Evolutionary conservation across 2,329 filamentous ascomycete genomes (phyloP).

Genomic region (Penicillium digitatum): DNA sequence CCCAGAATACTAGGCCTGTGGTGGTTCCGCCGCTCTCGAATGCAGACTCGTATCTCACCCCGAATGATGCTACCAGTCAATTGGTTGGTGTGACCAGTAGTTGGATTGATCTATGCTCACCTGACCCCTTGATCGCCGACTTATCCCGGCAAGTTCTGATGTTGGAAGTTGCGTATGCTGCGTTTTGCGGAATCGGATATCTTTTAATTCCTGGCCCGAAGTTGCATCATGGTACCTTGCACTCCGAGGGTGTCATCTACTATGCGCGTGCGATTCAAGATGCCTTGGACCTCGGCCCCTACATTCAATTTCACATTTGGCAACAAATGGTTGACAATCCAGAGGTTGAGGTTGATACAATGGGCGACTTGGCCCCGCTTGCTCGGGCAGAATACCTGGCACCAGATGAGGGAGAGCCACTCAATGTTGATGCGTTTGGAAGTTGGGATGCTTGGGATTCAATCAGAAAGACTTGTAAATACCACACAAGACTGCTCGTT

Average conservation of each 20-base stretch:
- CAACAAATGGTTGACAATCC: conserved; percentile 78
- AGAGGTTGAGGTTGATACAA: conserved; percentile 48
- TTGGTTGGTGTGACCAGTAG: conserved; percentile 76
- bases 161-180: conserved; percentile 88
- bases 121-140: conserved; percentile 76
- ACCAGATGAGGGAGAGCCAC: conserved; percentile 31
- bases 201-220: conserved; percentile 77
- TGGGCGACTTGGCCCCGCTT: conserved; percentile 45
- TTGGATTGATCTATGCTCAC: conserved; percentile 86
- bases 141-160: conserved; percentile 87
- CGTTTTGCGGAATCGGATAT: conserved; percentile 85
- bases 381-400: conserved; percentile 41
- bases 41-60: conserved; percentile 61
- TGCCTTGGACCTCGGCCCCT: conserved; percentile 67
- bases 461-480: conserved; percentile 79
- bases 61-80: conserved; percentile 75
- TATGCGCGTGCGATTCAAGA: conserved; percentile 84
- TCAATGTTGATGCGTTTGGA: conserved; percentile 66
- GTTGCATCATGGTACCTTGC: conserved; percentile 53
- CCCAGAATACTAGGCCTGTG: conserved; percentile 40
- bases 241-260: conserved; percentile 56
- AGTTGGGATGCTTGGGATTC: conserved; percentile 94
- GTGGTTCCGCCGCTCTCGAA: conserved; percentile 41
- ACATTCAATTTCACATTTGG: conserved; percentile 75
- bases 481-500: conserved; percentile 73